Evolutionary conservation across 83 land plant genomes (phyloP).

Genomic region (Picea engelmannii): DNA sequence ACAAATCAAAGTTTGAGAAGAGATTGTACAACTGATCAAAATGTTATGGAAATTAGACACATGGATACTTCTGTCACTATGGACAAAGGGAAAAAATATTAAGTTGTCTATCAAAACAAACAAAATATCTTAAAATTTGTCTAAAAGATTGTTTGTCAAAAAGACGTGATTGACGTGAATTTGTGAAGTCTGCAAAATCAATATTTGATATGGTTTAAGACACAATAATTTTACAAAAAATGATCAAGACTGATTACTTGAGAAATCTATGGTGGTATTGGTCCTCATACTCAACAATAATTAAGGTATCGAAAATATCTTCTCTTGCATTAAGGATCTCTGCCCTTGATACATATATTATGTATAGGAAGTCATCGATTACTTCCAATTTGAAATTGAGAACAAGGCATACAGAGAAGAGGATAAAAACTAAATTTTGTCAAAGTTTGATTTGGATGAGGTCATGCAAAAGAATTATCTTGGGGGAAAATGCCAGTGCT

Average conservation of each 20-base stretch:
- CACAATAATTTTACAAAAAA: slow-evolving; percentile 63
- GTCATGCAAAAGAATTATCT: too few relatives aligned
- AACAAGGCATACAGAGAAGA: too few relatives aligned
- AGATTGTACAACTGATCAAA: background rate
- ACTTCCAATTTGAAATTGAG: background rate
- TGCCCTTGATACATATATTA: slow-evolving; percentile 80
- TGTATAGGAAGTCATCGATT: slow-evolving; percentile 43
- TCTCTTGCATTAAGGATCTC: slow-evolving; percentile 77
- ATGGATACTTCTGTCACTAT: background rate
- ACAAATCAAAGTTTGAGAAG: slow-evolving; percentile 23
- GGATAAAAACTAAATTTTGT: too few relatives aligned
- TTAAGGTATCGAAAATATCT: slow-evolving; percentile 66
- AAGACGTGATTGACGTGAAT: too few relatives aligned
- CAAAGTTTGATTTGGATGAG: too few relatives aligned
- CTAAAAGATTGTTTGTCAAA: too few relatives aligned
- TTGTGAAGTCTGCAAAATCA: too few relatives aligned
- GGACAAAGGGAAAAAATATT: too few relatives aligned
- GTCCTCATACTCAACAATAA: slow-evolving; percentile 91
- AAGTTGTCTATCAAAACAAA: too few relatives aligned
- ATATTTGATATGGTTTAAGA: slow-evolving; percentile 61
- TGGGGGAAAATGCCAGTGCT: too few relatives aligned
- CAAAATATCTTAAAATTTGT: too few relatives aligned
- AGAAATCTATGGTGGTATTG: slow-evolving; percentile 86
- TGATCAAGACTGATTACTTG: slow-evolving; percentile 75
- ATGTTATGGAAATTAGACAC: slow-evolving; percentile 4